Evolutionary conservation across 1,284 basidiomycete genomes (phyloP), one percentile per base, ranked within the genome.

Genomic region (Fistulinella cinereoalba): DNA sequence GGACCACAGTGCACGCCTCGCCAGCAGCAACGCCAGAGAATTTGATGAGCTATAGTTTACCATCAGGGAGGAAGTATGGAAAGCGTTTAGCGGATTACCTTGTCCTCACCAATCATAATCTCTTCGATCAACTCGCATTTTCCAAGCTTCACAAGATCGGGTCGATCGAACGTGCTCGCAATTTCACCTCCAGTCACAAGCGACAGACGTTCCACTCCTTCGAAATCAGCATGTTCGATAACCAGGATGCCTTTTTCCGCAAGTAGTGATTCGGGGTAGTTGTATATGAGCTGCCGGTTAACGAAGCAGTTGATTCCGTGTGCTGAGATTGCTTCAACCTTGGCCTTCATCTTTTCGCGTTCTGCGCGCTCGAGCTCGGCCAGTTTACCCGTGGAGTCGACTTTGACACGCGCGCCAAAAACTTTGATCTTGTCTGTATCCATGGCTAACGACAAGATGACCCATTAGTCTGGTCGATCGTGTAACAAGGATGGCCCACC

Each of bases 361-460:
- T 98, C 96, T 6, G 96, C 96, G 13, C 95, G 85, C 71, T 99
- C 97, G 7, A 99, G 83, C 68, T 99, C 97, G 21, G 97, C 97
- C 5, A 99, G 81, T 73, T 99, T 97, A 47, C 93, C 89, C 1
- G 97, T 97, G 27, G 92, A 81, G 60, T 98, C 94, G 12, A 99
- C 96, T 67, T 95, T 92, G 44, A 99, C 86, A 24, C 94, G 83
- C 0, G 97, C 96, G 43, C 96, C 97, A 61, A 99, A 99, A 47
- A 99, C 89, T 73, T 99, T 99, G 75, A 99, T 97, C 74, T 99
- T 99, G 74, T 99, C 97, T 25, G 97, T 99, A 73, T 99, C 96
- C 97, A 99, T 98, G 7, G 95, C 92, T 94, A 54, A 22, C 21
- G 37, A 37, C n/a, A 32, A 31, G 1, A 9, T n/a, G 6, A 3